Evolutionary conservation across 2,329 filamentous ascomycete genomes (phyloP), one percentile per base, ranked within the genome.

Genomic region (Xylariaceae sp.): DNA sequence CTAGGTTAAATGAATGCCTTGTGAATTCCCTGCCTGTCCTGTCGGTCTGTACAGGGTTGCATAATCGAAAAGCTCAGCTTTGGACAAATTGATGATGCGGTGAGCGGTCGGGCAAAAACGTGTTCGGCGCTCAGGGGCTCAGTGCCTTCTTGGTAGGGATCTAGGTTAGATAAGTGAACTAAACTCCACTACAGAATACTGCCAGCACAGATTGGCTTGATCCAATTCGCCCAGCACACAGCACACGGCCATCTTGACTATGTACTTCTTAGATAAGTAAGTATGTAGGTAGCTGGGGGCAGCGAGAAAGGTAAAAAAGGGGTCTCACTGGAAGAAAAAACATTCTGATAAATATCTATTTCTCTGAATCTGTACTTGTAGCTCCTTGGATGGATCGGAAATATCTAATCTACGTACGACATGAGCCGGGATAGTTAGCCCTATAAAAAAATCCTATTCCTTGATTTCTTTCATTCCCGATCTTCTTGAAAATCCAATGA

Each of bases 41-140:
- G n/a, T n/a, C n/a, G n/a, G n/a, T n/a, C n/a, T n/a, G n/a, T n/a
- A n/a, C n/a, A n/a, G n/a, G n/a, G n/a, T n/a, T n/a, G n/a, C n/a
- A n/a, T n/a, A n/a, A n/a, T n/a, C n/a, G n/a, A n/a, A n/a, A n/a
- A 24, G 34, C 18, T n/a, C 13, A 34, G 8, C 16, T 18, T 24
- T 7, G 21, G 27, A n/a, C n/a, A n/a, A n/a, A n/a, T 34, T 17
- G 21, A 38, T 31, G 30, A 40, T 43, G 43, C 43, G 41, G 41
- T 46, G 34, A 40, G 24, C 18, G 16, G 21, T 17, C 7, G 16
- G 31, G 13, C 13, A 31, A 38, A 34, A 34, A 44, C 44, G 44
- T 47, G 44, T 41, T 24, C 33, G n/a, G 36, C 38, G 31, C 41
- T 44, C 38, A 44, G 35, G 35, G 35, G 44, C 36, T 38, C 33